A percentile compares a stretch with the other conserved stretches of the same genome.
Evolutionary conservation across 2,329 filamentous ascomycete species (phyloP).

Genomic region (Xylariaceae sp.): DNA sequence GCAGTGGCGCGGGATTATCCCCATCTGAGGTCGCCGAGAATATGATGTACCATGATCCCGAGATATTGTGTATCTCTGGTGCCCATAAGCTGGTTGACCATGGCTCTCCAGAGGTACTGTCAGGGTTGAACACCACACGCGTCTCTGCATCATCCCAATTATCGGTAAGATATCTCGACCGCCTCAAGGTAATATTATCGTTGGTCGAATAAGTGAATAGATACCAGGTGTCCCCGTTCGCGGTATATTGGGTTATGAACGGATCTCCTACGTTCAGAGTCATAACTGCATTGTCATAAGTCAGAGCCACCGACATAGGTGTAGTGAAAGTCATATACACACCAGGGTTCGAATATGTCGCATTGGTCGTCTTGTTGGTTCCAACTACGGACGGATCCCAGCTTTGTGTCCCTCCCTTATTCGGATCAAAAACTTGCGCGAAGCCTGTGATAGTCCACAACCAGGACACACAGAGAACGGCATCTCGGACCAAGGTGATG

Average conservation of each 20-base stretch:
- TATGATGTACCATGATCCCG: constrained; percentile 28
- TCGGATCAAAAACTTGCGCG: constrained; percentile 28
- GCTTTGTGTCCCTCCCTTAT: constrained; percentile 22
- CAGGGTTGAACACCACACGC: constrained; percentile 31
- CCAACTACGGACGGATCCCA: constrained; percentile 29
- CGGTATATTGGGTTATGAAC: constrained; percentile 33
- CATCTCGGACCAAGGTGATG: too few species aligned
- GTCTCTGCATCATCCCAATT: constrained; percentile 36
- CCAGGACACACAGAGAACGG: too few species aligned
- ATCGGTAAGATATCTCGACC: constrained; percentile 32
- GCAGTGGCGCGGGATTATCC: constrained; percentile 29
- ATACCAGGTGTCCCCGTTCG: constrained; percentile 32
- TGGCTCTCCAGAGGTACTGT: constrained; percentile 24
- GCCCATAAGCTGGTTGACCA: constrained; percentile 34
- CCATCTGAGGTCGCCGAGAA: constrained; percentile 31
- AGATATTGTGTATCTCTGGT: constrained; percentile 31
- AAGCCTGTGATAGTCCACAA: too few species aligned
- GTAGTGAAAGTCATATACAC: too few species aligned
- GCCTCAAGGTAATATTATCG: constrained; percentile 34
- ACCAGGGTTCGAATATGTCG: constrained; percentile 34
- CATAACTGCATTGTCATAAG: constrained; percentile 21
- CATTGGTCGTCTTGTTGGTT: constrained; percentile 31
- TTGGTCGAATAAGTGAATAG: constrained; percentile 36
- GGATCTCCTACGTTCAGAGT: constrained; percentile 35
- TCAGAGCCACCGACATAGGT: too few species aligned